A percentile compares a stretch with the other conserved stretches of the same genome.
phyloP scores from a whole-genome alignment of 345 rosid genomes.

The Eucalyptus dawsonii region DNA sequence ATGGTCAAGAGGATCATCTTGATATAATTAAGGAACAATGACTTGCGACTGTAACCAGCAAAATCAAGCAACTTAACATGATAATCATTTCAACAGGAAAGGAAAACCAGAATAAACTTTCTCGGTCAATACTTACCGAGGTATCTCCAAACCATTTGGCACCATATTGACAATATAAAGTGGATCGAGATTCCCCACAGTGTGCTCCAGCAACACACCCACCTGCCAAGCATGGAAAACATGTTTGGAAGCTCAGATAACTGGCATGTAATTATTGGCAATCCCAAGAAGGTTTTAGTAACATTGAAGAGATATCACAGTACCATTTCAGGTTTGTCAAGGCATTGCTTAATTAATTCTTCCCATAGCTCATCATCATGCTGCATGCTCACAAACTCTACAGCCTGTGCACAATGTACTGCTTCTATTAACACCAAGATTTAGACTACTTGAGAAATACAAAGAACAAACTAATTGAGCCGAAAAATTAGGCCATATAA shows the following conservation, averaged over 20 bases:
- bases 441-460: background rate
- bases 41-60: background rate
- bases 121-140: slow-evolving; percentile 51
- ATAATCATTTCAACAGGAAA: background rate
- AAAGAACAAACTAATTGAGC: background rate
- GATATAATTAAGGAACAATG: background rate
- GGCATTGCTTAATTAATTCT: slow-evolving; percentile 90
- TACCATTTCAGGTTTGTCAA: slow-evolving; percentile 98
- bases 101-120: background rate
- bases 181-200: slow-evolving; percentile 98
- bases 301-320: background rate
- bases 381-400: slow-evolving; percentile 92
- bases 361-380: slow-evolving; percentile 99
- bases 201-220: slow-evolving; percentile 91
- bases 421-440: background rate
- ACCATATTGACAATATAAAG: slow-evolving; percentile 93
- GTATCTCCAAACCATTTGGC: slow-evolving; percentile 97
- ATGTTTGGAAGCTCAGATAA: background rate
- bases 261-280: background rate
- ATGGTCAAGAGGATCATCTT: background rate
- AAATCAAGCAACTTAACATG: background rate
- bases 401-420: slow-evolving; percentile 59
- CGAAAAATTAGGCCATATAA: background rate
- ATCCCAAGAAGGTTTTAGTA: background rate
- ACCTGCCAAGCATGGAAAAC: slow-evolving; percentile 43